Evolutionary conservation across 805 yeast species (phyloP).

Genomic region (Cyberlindnera maclurae): DNA sequence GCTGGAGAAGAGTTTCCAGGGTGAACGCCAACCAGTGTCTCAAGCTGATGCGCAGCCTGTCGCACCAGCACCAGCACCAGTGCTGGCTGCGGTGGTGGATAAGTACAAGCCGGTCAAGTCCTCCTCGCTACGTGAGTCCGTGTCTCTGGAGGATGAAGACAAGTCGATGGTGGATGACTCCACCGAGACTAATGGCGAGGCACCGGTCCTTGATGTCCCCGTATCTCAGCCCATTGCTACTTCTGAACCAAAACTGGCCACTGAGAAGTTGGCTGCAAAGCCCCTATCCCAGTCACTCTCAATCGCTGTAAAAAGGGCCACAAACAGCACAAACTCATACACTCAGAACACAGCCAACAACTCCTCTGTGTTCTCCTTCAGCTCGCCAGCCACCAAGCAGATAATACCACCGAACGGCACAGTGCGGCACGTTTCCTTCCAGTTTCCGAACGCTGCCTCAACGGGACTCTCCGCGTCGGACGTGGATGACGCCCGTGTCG

Average conservation of each 20-base stretch:
- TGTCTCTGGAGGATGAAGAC: slow-evolving; percentile 11
- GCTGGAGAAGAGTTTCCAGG: slow-evolving; percentile 17
- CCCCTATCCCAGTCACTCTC: not conserved
- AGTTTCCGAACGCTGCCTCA: not conserved
- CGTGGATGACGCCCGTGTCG: not conserved
- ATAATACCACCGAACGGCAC: too few relatives aligned
- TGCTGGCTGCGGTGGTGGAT: slow-evolving; percentile 2
- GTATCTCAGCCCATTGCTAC: too few relatives aligned
- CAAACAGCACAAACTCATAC: not conserved
- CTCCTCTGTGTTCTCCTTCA: too few relatives aligned
- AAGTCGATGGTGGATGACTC: slow-evolving; percentile 6
- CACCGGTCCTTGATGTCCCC: too few relatives aligned
- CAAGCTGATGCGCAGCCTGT: not conserved
- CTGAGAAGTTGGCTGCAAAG: too few relatives aligned
- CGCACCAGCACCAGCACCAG: not conserved
- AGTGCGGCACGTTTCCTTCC: not conserved
- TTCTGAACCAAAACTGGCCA: too few relatives aligned
- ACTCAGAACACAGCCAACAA: not conserved
- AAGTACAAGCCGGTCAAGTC: slow-evolving; percentile 32
- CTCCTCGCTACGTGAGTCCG: slow-evolving; percentile 30
- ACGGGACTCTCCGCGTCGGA: not conserved
- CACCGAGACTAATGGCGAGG: not conserved
- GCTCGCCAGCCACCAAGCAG: too few relatives aligned
- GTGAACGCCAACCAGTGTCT: too few relatives aligned
- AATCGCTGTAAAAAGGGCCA: not conserved